Conservation (phyloP, 2,329 filamentous ascomycete species). For the Penicillium sp. region DNA sequence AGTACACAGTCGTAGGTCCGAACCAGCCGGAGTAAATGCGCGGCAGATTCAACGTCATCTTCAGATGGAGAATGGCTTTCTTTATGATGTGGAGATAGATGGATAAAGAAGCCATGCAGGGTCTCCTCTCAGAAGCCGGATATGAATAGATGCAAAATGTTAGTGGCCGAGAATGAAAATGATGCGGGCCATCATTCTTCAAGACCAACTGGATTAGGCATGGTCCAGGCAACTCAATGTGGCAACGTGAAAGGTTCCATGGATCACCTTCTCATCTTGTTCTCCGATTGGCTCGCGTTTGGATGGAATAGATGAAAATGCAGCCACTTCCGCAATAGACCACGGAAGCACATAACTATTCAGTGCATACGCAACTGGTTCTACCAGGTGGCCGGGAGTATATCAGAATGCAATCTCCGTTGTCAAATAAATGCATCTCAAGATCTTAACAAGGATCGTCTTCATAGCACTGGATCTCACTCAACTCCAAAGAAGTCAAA, state of each 20-base stretch:
- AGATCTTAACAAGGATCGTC: too few relatives aligned
- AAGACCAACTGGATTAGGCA: background rate
- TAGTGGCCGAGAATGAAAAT: slow-evolving; percentile 7
- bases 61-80: slow-evolving; percentile 9
- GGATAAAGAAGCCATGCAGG: slow-evolving; percentile 11
- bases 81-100: slow-evolving; percentile 15
- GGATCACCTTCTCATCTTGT: background rate
- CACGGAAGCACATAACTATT: background rate
- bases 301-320: background rate
- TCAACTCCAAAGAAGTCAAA: too few relatives aligned
- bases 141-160: slow-evolving; percentile 1
- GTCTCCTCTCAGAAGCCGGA: slow-evolving; percentile 10
- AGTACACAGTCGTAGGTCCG: slow-evolving; percentile 12
- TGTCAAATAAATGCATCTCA: too few relatives aligned
- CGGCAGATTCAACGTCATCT: slow-evolving; percentile 20
- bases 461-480: too few relatives aligned
- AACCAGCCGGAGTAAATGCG: slow-evolving; percentile 22
- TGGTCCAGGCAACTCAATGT: background rate
- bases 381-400: background rate
- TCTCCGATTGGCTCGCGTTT: background rate
- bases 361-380: background rate
- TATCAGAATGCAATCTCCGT: background rate
- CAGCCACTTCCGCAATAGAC: background rate
- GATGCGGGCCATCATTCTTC: slow-evolving; percentile 6
- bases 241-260: slow-evolving; percentile 2